Evolutionary conservation across 768 basidiomycete species (phyloP).

Genomic region (Psilocybe cubensis): DNA sequence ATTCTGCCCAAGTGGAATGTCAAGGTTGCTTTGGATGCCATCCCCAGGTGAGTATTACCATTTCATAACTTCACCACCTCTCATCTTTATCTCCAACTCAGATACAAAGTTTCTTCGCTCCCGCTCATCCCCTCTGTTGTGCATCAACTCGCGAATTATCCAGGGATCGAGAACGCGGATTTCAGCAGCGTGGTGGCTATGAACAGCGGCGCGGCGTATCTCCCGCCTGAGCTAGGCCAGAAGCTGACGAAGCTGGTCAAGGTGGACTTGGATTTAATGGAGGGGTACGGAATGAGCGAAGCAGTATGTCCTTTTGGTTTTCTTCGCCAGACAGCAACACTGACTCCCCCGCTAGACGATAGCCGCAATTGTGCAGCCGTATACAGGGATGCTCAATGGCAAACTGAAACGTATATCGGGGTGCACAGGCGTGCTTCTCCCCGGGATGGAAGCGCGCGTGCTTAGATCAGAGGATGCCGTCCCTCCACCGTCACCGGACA

Average conservation of each 20-base stretch:
- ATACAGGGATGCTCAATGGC: slow-evolving; percentile 48
- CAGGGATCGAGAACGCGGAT: slow-evolving; percentile 49
- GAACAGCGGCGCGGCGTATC: slow-evolving; percentile 66
- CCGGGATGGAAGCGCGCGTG: slow-evolving; percentile 68
- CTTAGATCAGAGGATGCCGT: slow-evolving; percentile 56
- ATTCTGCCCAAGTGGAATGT: slow-evolving; percentile 67
- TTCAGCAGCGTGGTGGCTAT: slow-evolving; percentile 51
- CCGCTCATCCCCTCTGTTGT: slow-evolving; percentile 64
- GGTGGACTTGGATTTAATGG: slow-evolving; percentile 33
- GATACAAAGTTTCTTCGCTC: slow-evolving; percentile 56
- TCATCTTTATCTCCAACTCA: slow-evolving; percentile 24
- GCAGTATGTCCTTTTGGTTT: slow-evolving; percentile 40
- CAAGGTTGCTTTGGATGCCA: slow-evolving; percentile 49
- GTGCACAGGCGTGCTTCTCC: slow-evolving; percentile 59
- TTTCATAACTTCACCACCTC: neutral
- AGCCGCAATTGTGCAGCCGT: slow-evolving; percentile 45
- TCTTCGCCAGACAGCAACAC: neutral
- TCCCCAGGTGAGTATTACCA: slow-evolving; percentile 55
- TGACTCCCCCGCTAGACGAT: slow-evolving; percentile 67
- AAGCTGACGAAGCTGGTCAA: slow-evolving; percentile 43
- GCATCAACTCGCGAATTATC: slow-evolving; percentile 67
- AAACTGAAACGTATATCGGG: slow-evolving; percentile 42
- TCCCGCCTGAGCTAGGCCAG: slow-evolving; percentile 56
- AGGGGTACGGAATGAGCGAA: slow-evolving; percentile 79
- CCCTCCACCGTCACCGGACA: slow-evolving; percentile 8